Evolutionary conservation across 2,329 filamentous ascomycete species (phyloP).

Genomic region (Paradendryphiella salina): DNA sequence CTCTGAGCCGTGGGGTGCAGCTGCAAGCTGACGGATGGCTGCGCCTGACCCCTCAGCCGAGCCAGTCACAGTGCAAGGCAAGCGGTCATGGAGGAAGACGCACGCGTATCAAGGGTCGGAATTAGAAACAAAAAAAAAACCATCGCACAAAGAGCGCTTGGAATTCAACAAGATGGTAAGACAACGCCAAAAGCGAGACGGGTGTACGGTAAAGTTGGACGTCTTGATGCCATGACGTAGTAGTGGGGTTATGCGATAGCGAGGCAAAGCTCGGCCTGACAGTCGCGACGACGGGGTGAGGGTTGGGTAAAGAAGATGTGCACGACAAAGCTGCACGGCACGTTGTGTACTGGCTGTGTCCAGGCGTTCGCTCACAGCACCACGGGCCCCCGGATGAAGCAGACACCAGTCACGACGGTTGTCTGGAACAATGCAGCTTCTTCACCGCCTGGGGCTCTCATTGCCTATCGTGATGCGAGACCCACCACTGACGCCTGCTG

Average conservation of each 20-base stretch:
- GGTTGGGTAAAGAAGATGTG: background rate
- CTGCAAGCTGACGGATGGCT: slow-evolving; percentile 12
- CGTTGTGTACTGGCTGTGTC: background rate
- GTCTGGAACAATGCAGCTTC: slow-evolving; percentile 12
- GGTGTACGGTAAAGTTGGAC: background rate
- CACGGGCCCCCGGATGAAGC: background rate
- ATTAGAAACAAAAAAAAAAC: slow-evolving; percentile 8
- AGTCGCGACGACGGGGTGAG: slow-evolving; percentile 6
- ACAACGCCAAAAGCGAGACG: background rate
- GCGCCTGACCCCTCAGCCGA: slow-evolving; percentile 20
- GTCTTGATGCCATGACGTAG: slow-evolving; percentile 8
- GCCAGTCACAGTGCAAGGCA: slow-evolving; percentile 23
- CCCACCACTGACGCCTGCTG: slow-evolving; percentile 13
- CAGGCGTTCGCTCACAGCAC: too few species aligned
- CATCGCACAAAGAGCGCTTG: slow-evolving; percentile 17
- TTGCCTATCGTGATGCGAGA: slow-evolving; percentile 13
- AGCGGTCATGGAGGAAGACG: slow-evolving; percentile 2
- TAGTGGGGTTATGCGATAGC: slow-evolving; percentile 2
- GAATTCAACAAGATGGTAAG: slow-evolving; percentile 6
- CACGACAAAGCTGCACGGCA: background rate
- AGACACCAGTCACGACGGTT: background rate
- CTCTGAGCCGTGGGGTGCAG: slow-evolving; percentile 1
- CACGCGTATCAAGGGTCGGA: slow-evolving; percentile 11
- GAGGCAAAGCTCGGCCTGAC: slow-evolving; percentile 5
- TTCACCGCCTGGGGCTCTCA: slow-evolving; percentile 16